These are phyloP conservation scores for Teratosphaeria viscida DNA, from an alignment of 2,329 filamentous ascomycete species.

Conservation along the genomic window DNA sequence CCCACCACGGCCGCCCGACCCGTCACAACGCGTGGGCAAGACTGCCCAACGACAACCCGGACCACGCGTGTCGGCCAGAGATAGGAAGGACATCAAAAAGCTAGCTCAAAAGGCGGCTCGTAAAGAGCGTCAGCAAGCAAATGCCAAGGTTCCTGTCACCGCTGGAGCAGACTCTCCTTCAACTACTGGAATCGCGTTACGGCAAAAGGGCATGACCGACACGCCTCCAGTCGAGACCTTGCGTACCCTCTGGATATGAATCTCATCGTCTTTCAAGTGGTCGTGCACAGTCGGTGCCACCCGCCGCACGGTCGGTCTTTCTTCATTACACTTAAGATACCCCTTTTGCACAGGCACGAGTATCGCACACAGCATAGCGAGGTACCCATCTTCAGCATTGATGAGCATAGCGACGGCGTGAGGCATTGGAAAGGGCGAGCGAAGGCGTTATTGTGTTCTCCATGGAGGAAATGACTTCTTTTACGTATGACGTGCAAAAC, in stretches of 20 bases:
- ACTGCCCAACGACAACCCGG: slow-evolving; percentile 25
- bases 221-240: slow-evolving; percentile 27
- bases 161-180: slow-evolving; percentile 11
- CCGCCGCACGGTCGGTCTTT: neutral
- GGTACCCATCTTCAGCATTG: slow-evolving; percentile 1
- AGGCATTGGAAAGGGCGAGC: neutral
- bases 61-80: slow-evolving; percentile 26
- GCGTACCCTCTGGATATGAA: slow-evolving; percentile 28
- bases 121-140: slow-evolving; percentile 27
- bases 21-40: slow-evolving; percentile 12
- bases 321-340: slow-evolving; percentile 7
- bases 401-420: slow-evolving; percentile 12
- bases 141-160: slow-evolving; percentile 6
- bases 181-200: slow-evolving; percentile 18
- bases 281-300: neutral
- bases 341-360: slow-evolving; percentile 4
- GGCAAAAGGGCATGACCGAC: slow-evolving; percentile 23
- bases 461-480: neutral
- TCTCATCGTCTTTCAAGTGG: neutral
- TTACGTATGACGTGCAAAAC: neutral
- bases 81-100: slow-evolving; percentile 31
- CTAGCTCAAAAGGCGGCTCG: slow-evolving; percentile 32
- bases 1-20: slow-evolving; percentile 21
- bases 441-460: neutral
- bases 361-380: slow-evolving; percentile 10